Evolutionary conservation across 2,329 filamentous ascomycete genomes (phyloP), one percentile per base, ranked within the genome.

Genomic region (Emmonsiellopsis sp.): DNA sequence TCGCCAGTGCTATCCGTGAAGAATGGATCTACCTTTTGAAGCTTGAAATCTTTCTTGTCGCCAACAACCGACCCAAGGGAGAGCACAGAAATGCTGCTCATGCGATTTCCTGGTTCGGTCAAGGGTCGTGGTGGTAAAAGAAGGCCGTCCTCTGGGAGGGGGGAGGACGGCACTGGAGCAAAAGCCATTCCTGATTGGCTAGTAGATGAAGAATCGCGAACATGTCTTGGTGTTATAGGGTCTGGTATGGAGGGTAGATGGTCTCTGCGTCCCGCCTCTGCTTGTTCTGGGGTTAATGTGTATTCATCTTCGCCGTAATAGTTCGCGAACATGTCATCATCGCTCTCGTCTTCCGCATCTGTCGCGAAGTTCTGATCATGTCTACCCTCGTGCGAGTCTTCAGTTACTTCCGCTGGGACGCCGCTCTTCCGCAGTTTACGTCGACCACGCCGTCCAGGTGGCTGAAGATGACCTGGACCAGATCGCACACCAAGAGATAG

Each of bases 21-120:
- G 69, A 81, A 83, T 2, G 82, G 83, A 59, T 83, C 81, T 0
- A 86, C 80, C 53, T 84, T 82, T 62, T 86, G 83, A 13, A 85
- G 74, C 56, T 80, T 78, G 62, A 79, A 82, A 61, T 83, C 77
- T 51, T 78, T 79, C 62, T 82, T 82, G 54, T 80, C 80, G 15
- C 81, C 79, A 30, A 84, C 74, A 32, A 85, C 75, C 2, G 74
- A 74, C 51, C 81, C 72, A 3, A 83, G 71, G 31, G 79, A 82
- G 30, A 84, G 70, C 2, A 71, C 70, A 1, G 76, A 79, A 44
- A 69, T 66, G 55, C 67, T 71, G 56, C 69, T 71, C 38, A 72
- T 63, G 37, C 67, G 64, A 44, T 63, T 67, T 13, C 62, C 60
- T 37, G 65, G 16, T 7, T 49, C 20, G 30, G 4, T 20, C 10